A percentile compares a stretch with the other conserved stretches of the same genome.
phyloP scores from a whole-genome alignment of 805 yeast species.

The Martiniozyma abietophila region DNA sequence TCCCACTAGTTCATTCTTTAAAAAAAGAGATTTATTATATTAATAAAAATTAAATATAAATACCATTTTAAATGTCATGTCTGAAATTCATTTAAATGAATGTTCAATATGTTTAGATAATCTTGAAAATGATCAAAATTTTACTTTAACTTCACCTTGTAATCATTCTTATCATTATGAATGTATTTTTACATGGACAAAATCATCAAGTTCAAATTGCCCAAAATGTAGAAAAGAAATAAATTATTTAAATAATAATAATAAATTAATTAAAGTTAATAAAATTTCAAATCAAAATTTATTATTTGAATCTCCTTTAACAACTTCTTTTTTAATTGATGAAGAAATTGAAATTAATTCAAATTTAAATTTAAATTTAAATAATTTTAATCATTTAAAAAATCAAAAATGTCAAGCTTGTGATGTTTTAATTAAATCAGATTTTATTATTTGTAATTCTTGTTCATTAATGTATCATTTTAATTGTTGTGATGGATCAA shows the following conservation, averaged over 20 bases:
- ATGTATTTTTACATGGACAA: slow-evolving; percentile 29
- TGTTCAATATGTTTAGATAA: slow-evolving; percentile 28
- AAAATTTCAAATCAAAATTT: not conserved
- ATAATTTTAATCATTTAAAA: slow-evolving; percentile 15
- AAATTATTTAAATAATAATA: not conserved
- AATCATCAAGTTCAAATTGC: slow-evolving; percentile 29
- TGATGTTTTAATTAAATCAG: slow-evolving; percentile 18
- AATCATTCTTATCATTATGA: slow-evolving; percentile 27
- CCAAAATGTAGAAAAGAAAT: slow-evolving; percentile 12
- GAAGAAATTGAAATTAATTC: slow-evolving; percentile 3
- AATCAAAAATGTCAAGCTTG: slow-evolving; percentile 26
- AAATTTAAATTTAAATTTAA: slow-evolving; percentile 3
- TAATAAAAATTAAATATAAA: too few relatives aligned
- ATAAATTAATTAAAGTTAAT: slow-evolving; percentile 2
- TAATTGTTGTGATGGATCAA: slow-evolving; percentile 21
- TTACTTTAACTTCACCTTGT: slow-evolving; percentile 26
- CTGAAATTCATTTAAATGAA: slow-evolving; percentile 12
- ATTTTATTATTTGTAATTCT: slow-evolving; percentile 24
- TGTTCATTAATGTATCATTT: slow-evolving; percentile 27
- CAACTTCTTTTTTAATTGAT: slow-evolving; percentile 9
- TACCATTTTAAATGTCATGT: too few relatives aligned
- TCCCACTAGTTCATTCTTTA: too few relatives aligned
- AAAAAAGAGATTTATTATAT: too few relatives aligned
- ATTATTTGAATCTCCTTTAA: slow-evolving; percentile 1
- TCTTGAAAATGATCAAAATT: slow-evolving; percentile 13